Base-by-base conservation (phyloP, 352 stramenopile species). In the Pythium monospermum region DNA sequence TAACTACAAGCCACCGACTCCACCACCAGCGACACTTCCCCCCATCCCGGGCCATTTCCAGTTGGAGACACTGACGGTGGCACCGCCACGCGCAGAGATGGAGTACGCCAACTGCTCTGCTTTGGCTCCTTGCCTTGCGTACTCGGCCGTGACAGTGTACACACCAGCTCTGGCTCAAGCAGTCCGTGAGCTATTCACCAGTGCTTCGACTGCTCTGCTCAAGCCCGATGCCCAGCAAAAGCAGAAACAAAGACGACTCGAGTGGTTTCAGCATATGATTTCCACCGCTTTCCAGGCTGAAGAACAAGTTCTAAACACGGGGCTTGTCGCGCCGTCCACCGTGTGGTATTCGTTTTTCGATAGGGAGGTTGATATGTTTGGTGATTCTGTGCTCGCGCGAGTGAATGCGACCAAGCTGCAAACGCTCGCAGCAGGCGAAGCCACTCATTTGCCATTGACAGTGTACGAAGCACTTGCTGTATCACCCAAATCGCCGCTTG, bases 81-180 rank as follows among this genome's bases (percentile, higher is more conserved):
- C 8, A 12, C 21, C 11, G 19, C 49, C 16, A 5, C 11, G 22
- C 6, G 38, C 44, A 25, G 30, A 39, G 15, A 13, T 43, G 3
- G 40, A 19, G 12, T 50, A 43, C 25, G 19, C 15, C 12, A 52
- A 56, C 27, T 83, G 74, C 42, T 65, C 47, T 10, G 3, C 71
- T 2, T 18, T 56, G 8, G 23, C 19, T 11, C 60, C 57, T 22
- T 84, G 71, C 42, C 33, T 73, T 7, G 52, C 72, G 8, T 68
- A 70, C 18, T 89, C 77, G 12, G 61, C 73, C 22, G 71, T 89
- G 22, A 89, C 77, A 0, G 70, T 89, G 46, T 86, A 75, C 47
- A 85, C 77, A 1, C 77, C 77, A 0, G 49, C 60, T 11, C 45
- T 89, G 31, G 27, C 35, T 13, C 21, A 27, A 7, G 47, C 45